Base-by-base conservation (phyloP, 2,329 filamentous ascomycete genomes). In the Pleoardoris graminearum region DNA sequence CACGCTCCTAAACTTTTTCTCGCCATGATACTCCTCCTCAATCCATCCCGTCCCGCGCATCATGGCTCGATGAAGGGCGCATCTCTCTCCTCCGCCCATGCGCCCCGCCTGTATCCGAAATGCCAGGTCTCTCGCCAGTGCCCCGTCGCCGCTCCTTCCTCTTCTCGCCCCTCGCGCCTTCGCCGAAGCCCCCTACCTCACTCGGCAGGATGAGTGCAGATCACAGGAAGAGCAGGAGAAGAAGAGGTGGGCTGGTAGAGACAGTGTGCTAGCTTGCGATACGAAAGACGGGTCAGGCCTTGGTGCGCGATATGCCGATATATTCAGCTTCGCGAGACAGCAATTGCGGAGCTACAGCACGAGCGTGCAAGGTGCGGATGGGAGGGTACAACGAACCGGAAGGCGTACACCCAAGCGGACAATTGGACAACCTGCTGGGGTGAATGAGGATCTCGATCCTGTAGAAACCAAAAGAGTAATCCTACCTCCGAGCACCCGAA, bases 141-240 rank as follows among this genome's bases (percentile, higher is more conserved):
- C 59, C 14, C 66, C 69, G 38, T 56, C 54, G 33, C 68, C 69
- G 35, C 36, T 73, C 44, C 68, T 76, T 16, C 70, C 72, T 10
- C 74, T 75, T 53, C 71, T 76, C 48, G 72, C 73, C 19, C 73
- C 74, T 25, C 62, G 71, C 53, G 65, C 62, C 52, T 70, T 68
- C 52, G 61, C 58, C 59, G 62, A 60, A 46, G 54, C 62, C 48
- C 58, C 58, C 50, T 54, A 60, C 29, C 14, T 38, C 21, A 52
- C 51, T 50, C 50, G 33, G 39, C 54, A 53, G 10, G 35, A 59
- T 57, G 51, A 22, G 37, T 46, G 36, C 16, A 45, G 36, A 47
- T 37, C 48, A 55, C 55, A 55, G 50, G 52, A 62, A 59, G 54
- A 63, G 55, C 42, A 61, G 38, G 50, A 54, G 48, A 42, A 39